These are phyloP conservation scores for Aechmea fasciata DNA, from an alignment of 176 grass and related monocot genomes.

Conservation along the genomic window DNA sequence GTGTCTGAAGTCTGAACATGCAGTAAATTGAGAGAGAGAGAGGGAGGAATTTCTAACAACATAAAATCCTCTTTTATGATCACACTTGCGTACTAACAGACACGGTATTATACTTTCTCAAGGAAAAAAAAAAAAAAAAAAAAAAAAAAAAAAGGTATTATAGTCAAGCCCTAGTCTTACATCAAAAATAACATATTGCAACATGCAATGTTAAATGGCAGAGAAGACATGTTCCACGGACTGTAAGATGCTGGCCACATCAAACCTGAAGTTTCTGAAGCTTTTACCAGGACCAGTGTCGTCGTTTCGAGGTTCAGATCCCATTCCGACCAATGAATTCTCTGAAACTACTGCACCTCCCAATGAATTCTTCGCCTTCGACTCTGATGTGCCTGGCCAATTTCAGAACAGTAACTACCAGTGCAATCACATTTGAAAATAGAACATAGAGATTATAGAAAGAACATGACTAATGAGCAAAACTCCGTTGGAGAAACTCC, in stretches of 20 bases:
- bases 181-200: too few species aligned
- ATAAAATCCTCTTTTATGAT: too few species aligned
- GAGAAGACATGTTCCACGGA: constrained; percentile 60
- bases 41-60: too few species aligned
- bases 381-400: constrained; percentile 36
- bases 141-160: too few species aligned
- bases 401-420: not conserved
- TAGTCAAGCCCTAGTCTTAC: not conserved
- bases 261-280: constrained; percentile 87
- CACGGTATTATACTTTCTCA: too few species aligned
- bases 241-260: constrained; percentile 54
- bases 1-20: too few species aligned
- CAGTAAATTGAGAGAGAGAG: too few species aligned
- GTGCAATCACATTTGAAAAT: not conserved
- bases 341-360: constrained; percentile 23
- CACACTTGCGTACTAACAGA: too few species aligned
- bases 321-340: constrained; percentile 30
- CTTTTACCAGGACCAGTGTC: constrained; percentile 67
- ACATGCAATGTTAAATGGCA: constrained; percentile 21
- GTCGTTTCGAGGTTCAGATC: constrained; percentile 31
- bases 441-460: not conserved
- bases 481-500: not conserved
- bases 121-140: too few species aligned
- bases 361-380: constrained; percentile 58
- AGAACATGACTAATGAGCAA: not conserved